Conservation (phyloP, 176 grass and related monocot species). For the barley (Hordeum vulgare) region DNA sequence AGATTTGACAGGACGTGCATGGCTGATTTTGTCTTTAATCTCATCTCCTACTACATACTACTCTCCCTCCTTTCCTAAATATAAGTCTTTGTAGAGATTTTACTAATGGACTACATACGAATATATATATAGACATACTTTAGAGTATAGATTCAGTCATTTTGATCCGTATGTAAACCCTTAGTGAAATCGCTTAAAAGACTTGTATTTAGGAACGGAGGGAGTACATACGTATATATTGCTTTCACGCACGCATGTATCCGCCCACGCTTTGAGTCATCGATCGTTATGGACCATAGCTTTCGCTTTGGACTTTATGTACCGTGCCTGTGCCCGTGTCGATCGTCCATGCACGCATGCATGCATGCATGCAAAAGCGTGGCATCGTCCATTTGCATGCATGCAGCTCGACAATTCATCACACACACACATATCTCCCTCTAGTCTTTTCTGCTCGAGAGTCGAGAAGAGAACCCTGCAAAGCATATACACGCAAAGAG, state of each 20-base stretch:
- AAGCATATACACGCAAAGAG: not conserved
- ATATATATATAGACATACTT: no score
- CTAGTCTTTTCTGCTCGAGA: not conserved
- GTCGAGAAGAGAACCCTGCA: not conserved
- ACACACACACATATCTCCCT: not conserved
- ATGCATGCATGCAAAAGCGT: not conserved
- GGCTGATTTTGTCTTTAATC: not conserved
- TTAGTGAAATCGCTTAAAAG: no score
- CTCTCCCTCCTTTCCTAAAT: no score
- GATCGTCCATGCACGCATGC: not conserved
- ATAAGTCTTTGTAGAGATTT: no score
- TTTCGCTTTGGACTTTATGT: not conserved
- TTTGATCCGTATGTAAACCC: no score
- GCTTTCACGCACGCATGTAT: not conserved
- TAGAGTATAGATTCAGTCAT: no score
- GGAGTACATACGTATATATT: no score
- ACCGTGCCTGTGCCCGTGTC: not conserved
- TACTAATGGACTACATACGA: no score
- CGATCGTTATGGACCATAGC: no score
- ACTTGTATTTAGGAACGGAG: no score
- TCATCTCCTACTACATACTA: not conserved
- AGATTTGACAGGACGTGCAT: not conserved
- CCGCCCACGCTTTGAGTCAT: not conserved
- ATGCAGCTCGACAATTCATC: not conserved
- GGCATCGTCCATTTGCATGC: not conserved